A percentile compares a stretch with the other conserved stretches of the same genome.
Conservation (phyloP, 345 rosid genomes). For the Crucihimalaya himalaica region DNA sequence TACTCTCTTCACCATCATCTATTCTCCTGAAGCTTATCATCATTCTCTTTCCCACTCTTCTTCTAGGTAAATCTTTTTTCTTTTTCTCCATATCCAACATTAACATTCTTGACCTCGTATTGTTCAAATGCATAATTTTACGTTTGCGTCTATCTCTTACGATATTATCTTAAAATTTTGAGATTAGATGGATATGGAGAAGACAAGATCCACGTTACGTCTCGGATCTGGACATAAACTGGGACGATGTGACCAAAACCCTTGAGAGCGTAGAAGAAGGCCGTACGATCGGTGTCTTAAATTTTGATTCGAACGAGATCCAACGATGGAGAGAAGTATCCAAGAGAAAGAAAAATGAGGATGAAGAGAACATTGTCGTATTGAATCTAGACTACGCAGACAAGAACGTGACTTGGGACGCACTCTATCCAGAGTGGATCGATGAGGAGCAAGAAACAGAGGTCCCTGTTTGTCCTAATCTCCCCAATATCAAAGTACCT, state of each 20-base stretch:
- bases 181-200: slow-evolving; percentile 65
- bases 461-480: slow-evolving; percentile 69
- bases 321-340: slow-evolving; percentile 62
- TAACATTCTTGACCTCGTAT: background rate
- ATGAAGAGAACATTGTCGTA: slow-evolving; percentile 30
- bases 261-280: slow-evolving; percentile 48
- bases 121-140: background rate
- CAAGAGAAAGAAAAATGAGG: slow-evolving; percentile 45
- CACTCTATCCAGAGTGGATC: slow-evolving; percentile 92
- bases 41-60: slow-evolving; percentile 43
- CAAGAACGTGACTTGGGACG: slow-evolving; percentile 72
- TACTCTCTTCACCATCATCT: slow-evolving; percentile 54
- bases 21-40: slow-evolving; percentile 55
- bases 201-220: slow-evolving; percentile 61
- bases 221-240: slow-evolving; percentile 58
- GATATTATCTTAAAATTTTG: background rate
- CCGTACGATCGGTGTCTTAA: slow-evolving; percentile 75
- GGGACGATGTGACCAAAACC: slow-evolving; percentile 67
- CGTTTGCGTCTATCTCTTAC: background rate
- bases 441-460: slow-evolving; percentile 94
- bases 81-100: slow-evolving; percentile 1
- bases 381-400: slow-evolving; percentile 53
- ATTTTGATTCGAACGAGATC: slow-evolving; percentile 68
- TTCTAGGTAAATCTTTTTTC: slow-evolving; percentile 39
- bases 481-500: slow-evolving; percentile 68